Conservation (phyloP, 1,139 yeast species). For the Yamadazyma triangularis region DNA sequence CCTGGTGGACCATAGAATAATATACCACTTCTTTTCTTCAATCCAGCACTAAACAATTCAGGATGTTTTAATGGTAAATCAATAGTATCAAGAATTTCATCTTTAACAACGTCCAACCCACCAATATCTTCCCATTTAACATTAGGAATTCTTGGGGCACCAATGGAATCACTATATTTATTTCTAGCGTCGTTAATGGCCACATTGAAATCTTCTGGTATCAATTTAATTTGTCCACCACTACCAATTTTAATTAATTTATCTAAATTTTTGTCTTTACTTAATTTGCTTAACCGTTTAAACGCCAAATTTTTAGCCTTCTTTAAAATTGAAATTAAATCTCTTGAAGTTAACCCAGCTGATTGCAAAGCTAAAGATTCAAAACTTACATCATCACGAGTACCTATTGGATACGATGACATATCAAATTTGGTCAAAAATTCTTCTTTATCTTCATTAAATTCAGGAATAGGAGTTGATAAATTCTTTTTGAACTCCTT, state of each 20-base stretch:
- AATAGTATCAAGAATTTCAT: slow-evolving; percentile 89
- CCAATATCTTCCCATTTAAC: slow-evolving; percentile 97
- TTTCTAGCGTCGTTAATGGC: slow-evolving; percentile 82
- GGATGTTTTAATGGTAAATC: slow-evolving; percentile 96
- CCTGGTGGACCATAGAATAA: slow-evolving; percentile 98
- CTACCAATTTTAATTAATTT: slow-evolving; percentile 32
- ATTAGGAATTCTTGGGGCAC: slow-evolving; percentile 94
- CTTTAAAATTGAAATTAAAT: slow-evolving; percentile 68
- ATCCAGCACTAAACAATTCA: slow-evolving; percentile 78
- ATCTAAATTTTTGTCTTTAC: slow-evolving; percentile 14
- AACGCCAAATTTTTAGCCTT: slow-evolving; percentile 59
- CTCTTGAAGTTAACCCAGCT: slow-evolving; percentile 90
- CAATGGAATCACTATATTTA: slow-evolving; percentile 89
- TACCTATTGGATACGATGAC: slow-evolving; percentile 16
- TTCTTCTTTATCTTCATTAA: not conserved
- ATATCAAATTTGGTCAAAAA: not conserved
- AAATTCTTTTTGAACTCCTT: slow-evolving; percentile 13
- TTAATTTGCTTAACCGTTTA: slow-evolving; percentile 30
- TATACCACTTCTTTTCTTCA: slow-evolving; percentile 91
- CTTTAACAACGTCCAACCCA: slow-evolving; percentile 83
- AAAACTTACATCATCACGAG: slow-evolving; percentile 53
- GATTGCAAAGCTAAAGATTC: slow-evolving; percentile 72
- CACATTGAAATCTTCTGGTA: slow-evolving; percentile 60
- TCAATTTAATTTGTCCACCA: slow-evolving; percentile 54
- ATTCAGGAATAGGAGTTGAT: slow-evolving; percentile 7